Percentiles rank a stretch among this genome's conserved stretches.
Evolutionary conservation across 805 yeast species (phyloP).

Genomic region (Ogataea pignaliae): DNA sequence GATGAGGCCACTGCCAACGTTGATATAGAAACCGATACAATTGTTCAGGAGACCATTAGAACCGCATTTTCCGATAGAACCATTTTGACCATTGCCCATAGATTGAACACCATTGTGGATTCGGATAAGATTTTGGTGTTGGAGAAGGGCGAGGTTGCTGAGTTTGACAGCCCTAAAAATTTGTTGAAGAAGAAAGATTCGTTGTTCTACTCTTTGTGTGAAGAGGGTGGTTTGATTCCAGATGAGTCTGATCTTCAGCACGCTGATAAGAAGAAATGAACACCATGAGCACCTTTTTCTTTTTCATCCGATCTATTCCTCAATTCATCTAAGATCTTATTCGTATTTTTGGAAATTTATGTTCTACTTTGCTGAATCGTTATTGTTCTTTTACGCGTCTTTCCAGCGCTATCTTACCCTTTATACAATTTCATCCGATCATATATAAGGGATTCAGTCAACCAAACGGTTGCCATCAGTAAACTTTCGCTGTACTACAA

Average conservation of each 20-base stretch:
- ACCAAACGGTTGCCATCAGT: no score
- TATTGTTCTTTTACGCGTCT: no score
- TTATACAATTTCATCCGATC: no score
- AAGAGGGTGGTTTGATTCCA: constrained; percentile 61
- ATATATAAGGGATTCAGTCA: no score
- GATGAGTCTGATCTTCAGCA: constrained; percentile 3
- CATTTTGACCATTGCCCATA: constrained; percentile 79
- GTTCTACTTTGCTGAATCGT: no score
- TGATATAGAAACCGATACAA: constrained; percentile 77
- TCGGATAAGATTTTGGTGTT: constrained; percentile 73
- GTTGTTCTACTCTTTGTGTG: constrained; percentile 73
- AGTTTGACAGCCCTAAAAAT: constrained; percentile 67
- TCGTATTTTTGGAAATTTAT: no score
- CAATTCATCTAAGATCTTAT: no score
- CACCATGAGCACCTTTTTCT: no score
- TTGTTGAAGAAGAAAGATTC: constrained; percentile 64
- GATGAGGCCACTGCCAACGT: constrained; percentile 92
- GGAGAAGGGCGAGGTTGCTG: constrained; percentile 71
- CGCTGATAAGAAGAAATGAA: no score
- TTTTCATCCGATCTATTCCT: no score
- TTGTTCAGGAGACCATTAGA: constrained; percentile 75
- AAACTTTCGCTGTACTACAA: no score
- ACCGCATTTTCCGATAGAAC: constrained; percentile 71
- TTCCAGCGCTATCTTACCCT: no score
- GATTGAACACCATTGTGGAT: constrained; percentile 78